Conservation (phyloP, 2,329 filamentous ascomycete genomes). For the Huntiella abstrusa region DNA sequence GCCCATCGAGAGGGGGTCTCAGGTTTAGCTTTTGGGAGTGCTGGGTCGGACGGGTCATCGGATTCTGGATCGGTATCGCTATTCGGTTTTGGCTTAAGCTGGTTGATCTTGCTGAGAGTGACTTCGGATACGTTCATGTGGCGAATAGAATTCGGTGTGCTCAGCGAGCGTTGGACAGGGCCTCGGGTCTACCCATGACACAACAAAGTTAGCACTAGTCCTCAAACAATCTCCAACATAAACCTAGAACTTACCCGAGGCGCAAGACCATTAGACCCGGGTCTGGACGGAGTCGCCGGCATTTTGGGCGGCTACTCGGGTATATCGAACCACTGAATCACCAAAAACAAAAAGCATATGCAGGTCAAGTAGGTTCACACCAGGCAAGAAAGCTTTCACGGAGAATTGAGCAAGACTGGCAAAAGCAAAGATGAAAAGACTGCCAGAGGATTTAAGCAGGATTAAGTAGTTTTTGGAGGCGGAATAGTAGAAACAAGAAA, state of each 20-base stretch:
- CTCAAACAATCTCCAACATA: too few species aligned
- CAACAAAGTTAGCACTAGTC: background rate
- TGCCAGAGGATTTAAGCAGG: too few species aligned
- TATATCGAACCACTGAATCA: constrained; percentile 12
- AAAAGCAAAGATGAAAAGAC: background rate
- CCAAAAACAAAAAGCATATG: background rate
- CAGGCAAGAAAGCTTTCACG: background rate
- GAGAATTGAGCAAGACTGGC: background rate
- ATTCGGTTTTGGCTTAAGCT: constrained; percentile 32
- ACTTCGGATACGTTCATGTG: constrained; percentile 30
- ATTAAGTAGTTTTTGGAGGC: too few species aligned
- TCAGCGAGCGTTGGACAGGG: constrained; percentile 36
- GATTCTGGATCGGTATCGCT: constrained; percentile 12
- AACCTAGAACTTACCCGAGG: constrained; percentile 2
- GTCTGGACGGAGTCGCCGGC: constrained; percentile 5
- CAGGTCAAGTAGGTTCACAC: background rate
- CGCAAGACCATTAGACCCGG: constrained; percentile 5
- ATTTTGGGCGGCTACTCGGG: constrained; percentile 5
- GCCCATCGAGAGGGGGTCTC: constrained; percentile 36
- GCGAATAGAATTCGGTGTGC: constrained; percentile 15
- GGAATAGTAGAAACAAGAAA: too few species aligned
- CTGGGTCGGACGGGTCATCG: constrained; percentile 4
- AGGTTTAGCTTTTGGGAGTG: constrained; percentile 13
- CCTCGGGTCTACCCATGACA: constrained; percentile 10
- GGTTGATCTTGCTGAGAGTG: constrained; percentile 41